Conservation (phyloP, 768 basidiomycete genomes). For the Porphyrellus cyaneotinctus region DNA sequence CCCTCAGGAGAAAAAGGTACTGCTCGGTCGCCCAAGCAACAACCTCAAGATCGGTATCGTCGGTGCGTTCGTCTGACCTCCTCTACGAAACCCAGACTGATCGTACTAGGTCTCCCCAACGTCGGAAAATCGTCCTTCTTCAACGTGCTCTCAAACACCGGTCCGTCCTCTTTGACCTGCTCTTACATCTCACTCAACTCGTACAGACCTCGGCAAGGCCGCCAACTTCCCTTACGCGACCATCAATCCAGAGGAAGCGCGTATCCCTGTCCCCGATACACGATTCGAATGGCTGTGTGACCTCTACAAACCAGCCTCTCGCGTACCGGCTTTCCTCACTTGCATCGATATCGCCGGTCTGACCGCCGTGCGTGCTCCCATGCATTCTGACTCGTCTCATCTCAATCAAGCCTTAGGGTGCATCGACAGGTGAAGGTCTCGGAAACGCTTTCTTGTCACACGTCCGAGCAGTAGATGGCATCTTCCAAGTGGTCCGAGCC, state of each 20-base stretch:
- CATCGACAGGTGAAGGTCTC: slow-evolving; percentile 95
- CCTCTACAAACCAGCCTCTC: slow-evolving; percentile 82
- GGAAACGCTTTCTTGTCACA: slow-evolving; percentile 98
- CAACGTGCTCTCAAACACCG: slow-evolving; percentile 90
- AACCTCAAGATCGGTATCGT: slow-evolving; percentile 99
- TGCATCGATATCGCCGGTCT: slow-evolving; percentile 99
- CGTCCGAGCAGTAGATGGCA: slow-evolving; percentile 97
- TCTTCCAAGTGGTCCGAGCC: slow-evolving; percentile 96
- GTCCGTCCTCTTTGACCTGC: slow-evolving; percentile 37
- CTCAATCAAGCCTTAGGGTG: slow-evolving; percentile 56
- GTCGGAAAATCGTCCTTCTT: slow-evolving; percentile 99
- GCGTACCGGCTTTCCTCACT: slow-evolving; percentile 91
- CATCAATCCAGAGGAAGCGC: slow-evolving; percentile 93
- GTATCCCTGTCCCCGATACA: slow-evolving; percentile 89
- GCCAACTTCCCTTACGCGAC: slow-evolving; percentile 97
- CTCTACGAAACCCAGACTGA: slow-evolving; percentile 1
- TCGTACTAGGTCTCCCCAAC: slow-evolving; percentile 74
- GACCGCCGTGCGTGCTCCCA: slow-evolving; percentile 65
- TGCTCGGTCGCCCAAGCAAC: slow-evolving; percentile 91
- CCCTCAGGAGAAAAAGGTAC: slow-evolving; percentile 72
- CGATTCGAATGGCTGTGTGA: slow-evolving; percentile 95
- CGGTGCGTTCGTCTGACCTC: slow-evolving; percentile 52
- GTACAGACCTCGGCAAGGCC: slow-evolving; percentile 80
- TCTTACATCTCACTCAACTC: slow-evolving; percentile 3
- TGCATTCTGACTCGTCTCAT: slow-evolving; percentile 2